Percentiles rank a stretch among this genome's conserved stretches.
Conservation (phyloP, 2,329 filamentous ascomycete genomes). For the Diaporthe eres region DNA sequence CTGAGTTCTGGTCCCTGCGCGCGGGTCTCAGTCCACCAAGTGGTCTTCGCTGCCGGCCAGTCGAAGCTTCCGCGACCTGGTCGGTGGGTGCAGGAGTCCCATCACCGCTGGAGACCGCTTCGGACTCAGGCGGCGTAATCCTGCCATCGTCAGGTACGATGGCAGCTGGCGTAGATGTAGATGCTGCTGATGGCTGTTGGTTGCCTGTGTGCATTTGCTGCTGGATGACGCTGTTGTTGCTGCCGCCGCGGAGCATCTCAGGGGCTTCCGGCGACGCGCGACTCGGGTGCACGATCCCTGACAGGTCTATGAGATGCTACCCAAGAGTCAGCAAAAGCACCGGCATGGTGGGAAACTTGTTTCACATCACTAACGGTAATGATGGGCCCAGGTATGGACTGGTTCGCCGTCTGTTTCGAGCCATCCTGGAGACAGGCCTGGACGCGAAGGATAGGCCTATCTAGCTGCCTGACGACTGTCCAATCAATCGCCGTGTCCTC, state of each 20-base stretch:
- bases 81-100: not conserved
- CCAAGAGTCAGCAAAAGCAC: not conserved
- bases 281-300: slow-evolving; percentile 1
- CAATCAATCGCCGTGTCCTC: slow-evolving; percentile 25
- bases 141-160: not conserved
- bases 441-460: slow-evolving; percentile 19
- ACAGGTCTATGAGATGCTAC: slow-evolving; percentile 18
- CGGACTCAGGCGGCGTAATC: slow-evolving; percentile 15
- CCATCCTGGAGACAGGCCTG: slow-evolving; percentile 32
- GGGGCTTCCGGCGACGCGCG: slow-evolving; percentile 6
- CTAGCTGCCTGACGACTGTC: slow-evolving; percentile 5
- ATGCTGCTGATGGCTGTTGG: not conserved
- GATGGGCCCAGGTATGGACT: slow-evolving; percentile 24
- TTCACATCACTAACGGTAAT: not conserved
- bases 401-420: slow-evolving; percentile 23
- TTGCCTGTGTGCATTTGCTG: not conserved
- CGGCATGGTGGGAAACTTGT: not conserved
- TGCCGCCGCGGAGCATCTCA: not conserved
- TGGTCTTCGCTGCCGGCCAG: slow-evolving; percentile 16
- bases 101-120: not conserved
- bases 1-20: slow-evolving; percentile 6
- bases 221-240: not conserved
- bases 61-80: not conserved
- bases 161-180: not conserved
- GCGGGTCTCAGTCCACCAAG: slow-evolving; percentile 5